Conservation (phyloP, 345 rosid genomes). For the Balakata baccata region DNA sequence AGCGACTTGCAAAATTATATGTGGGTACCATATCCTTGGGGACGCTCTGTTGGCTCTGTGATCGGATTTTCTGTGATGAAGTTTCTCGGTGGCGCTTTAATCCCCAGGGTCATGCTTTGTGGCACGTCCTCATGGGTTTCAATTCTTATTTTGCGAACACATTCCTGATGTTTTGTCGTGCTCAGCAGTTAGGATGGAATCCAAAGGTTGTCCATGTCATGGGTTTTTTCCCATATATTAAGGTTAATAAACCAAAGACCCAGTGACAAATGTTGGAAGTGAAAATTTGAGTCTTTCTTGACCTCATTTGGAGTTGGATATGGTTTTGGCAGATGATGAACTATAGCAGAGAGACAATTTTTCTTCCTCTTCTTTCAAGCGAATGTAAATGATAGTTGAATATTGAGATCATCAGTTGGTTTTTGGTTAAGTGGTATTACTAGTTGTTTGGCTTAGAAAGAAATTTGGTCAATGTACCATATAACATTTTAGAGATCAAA, state of each 20-base stretch:
- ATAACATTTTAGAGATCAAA: neutral
- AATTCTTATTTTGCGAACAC: constrained; percentile 87
- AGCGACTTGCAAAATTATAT: constrained; percentile 66
- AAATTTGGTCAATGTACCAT: neutral
- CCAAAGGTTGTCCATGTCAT: constrained; percentile 54
- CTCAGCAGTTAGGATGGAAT: constrained; percentile 74
- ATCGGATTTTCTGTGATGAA: constrained; percentile 56
- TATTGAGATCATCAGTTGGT: constrained; percentile 1
- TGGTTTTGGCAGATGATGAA: constrained; percentile 14
- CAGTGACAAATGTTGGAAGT: constrained; percentile 12
- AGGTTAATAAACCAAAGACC: constrained; percentile 66
- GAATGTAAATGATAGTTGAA: constrained; percentile 20
- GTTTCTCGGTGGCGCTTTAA: constrained; percentile 62
- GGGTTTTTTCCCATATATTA: constrained; percentile 76
- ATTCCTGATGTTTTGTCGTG: constrained; percentile 95
- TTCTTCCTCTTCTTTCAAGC: neutral
- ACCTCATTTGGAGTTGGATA: neutral
- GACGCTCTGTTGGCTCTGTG: constrained; percentile 67
- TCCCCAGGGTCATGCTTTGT: constrained; percentile 90
- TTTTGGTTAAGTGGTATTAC: constrained; percentile 14
- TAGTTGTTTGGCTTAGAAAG: constrained; percentile 13
- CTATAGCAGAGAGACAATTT: constrained; percentile 2
- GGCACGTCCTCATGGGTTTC: constrained; percentile 91
- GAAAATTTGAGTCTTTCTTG: neutral
- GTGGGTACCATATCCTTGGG: constrained; percentile 57